Percentiles rank a stretch among this genome's conserved stretches.
Conservation (phyloP, 306 rosid species). For the Coriaria nepalensis region DNA sequence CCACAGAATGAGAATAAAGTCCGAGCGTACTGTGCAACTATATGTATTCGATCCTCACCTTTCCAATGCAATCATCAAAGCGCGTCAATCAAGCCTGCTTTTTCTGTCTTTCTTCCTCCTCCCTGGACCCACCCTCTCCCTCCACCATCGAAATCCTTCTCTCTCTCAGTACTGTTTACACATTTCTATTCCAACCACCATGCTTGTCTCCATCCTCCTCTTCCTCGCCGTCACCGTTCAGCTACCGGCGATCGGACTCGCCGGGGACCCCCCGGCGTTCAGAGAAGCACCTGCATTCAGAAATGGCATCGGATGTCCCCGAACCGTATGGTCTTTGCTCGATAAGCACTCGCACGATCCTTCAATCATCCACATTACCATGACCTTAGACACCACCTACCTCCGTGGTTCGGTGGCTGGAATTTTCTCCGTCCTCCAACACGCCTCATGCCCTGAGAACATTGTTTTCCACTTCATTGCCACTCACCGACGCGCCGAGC, state of each 20-base stretch:
- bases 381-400: constrained; percentile 73
- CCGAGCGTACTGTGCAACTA: too few species aligned
- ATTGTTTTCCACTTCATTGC: constrained; percentile 75
- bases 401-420: constrained; percentile 89
- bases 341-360: constrained; percentile 22
- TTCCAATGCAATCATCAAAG: too few species aligned
- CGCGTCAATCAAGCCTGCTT: too few species aligned
- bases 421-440: constrained; percentile 73
- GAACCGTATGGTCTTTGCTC: constrained; percentile 14
- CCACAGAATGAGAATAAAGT: too few species aligned
- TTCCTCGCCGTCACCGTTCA: constrained; percentile 6
- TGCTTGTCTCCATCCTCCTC: constrained; percentile 5
- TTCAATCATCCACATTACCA: constrained; percentile 66
- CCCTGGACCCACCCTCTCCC: too few species aligned
- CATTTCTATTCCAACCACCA: neutral
- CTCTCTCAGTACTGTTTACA: neutral
- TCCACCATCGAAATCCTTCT: too few species aligned
- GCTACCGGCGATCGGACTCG: neutral
- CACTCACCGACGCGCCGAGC: constrained; percentile 38
- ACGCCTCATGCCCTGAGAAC: constrained; percentile 76
- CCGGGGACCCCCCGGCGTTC: constrained; percentile 30
- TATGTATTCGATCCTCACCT: too few species aligned
- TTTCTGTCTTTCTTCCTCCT: too few species aligned
- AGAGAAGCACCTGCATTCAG: constrained; percentile 88
- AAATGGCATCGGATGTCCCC: constrained; percentile 54